These are phyloP conservation scores for Dactylellina leptospora DNA, from an alignment of 2,329 filamentous ascomycete species.

Conservation along the genomic window DNA sequence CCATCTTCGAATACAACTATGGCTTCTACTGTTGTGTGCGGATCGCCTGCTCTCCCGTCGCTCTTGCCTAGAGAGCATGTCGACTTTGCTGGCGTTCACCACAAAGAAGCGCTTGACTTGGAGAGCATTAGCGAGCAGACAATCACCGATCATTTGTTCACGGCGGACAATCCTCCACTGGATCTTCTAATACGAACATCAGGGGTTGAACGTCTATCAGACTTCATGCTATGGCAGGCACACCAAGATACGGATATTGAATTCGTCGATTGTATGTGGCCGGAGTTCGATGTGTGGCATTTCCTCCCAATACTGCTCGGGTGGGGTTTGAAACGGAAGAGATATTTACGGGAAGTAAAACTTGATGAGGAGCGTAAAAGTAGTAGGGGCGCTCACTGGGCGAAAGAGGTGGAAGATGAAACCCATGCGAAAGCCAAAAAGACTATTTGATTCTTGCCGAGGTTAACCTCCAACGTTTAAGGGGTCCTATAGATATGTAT, in stretches of 20 bases:
- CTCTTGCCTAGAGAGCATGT: slow-evolving; percentile 32
- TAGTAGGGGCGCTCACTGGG: slow-evolving; percentile 14
- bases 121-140: slow-evolving; percentile 87
- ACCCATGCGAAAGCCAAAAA: slow-evolving; percentile 17
- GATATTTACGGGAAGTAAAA: slow-evolving; percentile 59
- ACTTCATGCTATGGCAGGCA: slow-evolving; percentile 99
- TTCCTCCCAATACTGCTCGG: slow-evolving; percentile 92
- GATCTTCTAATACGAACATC: slow-evolving; percentile 93
- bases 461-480: no score
- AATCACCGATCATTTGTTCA: slow-evolving; percentile 86
- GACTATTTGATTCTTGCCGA: slow-evolving; percentile 14
- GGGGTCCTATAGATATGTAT: no score
- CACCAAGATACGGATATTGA: slow-evolving; percentile 92
- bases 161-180: slow-evolving; percentile 81
- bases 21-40: slow-evolving; percentile 38
- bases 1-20: slow-evolving; percentile 43
- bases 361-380: slow-evolving; percentile 56
- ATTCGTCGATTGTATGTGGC: slow-evolving; percentile 92
- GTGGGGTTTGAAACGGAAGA: slow-evolving; percentile 75
- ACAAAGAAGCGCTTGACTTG: slow-evolving; percentile 67
- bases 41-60: slow-evolving; percentile 6
- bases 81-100: slow-evolving; percentile 42
- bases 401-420: slow-evolving; percentile 10
- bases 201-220: slow-evolving; percentile 88
- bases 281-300: slow-evolving; percentile 91